These are phyloP conservation scores for Ceratocystis ficicola DNA, from an alignment of 2,329 filamentous ascomycete genomes.

Conservation along the genomic window DNA sequence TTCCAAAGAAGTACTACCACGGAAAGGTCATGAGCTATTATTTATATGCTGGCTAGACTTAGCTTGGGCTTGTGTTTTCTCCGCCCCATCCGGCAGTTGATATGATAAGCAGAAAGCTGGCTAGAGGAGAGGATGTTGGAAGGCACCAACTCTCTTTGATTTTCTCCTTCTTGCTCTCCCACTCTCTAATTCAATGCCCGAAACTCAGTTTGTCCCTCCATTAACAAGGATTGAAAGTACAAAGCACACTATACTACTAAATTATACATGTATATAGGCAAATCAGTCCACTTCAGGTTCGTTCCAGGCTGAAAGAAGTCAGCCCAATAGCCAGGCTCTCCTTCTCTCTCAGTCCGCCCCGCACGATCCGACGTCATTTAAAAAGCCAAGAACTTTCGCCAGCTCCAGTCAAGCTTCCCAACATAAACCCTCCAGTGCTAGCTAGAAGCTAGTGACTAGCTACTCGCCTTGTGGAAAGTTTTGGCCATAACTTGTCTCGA, in stretches of 20 bases:
- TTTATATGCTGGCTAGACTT: not conserved
- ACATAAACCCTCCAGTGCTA: no score
- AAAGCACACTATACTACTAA: not conserved
- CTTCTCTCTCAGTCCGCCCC: not conserved
- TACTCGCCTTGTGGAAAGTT: not conserved
- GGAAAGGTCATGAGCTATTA: not conserved
- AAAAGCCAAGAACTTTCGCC: not conserved
- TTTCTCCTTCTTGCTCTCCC: not conserved
- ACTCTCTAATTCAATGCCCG: not conserved
- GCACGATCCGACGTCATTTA: conserved; percentile 5
- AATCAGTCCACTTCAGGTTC: no score
- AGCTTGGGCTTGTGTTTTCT: not conserved
- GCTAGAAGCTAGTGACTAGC: not conserved
- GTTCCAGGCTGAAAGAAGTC: not conserved
- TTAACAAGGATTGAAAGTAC: not conserved
- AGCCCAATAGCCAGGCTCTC: not conserved
- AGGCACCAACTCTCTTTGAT: not conserved
- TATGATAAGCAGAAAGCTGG: not conserved
- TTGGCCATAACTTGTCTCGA: not conserved
- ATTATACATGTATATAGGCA: not conserved
- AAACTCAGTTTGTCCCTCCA: not conserved
- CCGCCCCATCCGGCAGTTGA: conserved; percentile 5
- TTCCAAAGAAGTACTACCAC: not conserved
- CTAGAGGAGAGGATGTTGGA: not conserved
- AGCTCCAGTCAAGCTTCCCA: not conserved